These are phyloP conservation scores for Nasturtium officinale DNA, from an alignment of 345 rosid genomes.

Conservation along the genomic window DNA sequence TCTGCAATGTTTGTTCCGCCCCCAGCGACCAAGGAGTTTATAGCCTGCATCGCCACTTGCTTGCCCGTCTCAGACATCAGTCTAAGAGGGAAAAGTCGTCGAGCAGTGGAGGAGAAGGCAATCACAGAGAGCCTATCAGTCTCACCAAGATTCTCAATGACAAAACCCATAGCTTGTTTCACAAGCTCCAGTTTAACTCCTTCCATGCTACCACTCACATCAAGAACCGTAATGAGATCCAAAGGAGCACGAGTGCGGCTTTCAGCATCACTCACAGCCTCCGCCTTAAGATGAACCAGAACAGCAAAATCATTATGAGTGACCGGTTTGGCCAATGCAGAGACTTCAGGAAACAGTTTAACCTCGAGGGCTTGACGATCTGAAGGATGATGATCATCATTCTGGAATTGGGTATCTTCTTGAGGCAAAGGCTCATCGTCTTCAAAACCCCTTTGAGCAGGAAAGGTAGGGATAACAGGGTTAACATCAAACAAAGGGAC, in stretches of 20 bases:
- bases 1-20: conserved; percentile 95
- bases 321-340: conserved; percentile 51
- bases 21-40: conserved; percentile 66
- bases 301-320: conserved; percentile 65
- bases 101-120: conserved; percentile 80
- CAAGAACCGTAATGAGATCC: conserved; percentile 90
- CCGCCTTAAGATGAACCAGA: conserved; percentile 84
- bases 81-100: conserved; percentile 73
- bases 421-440: conserved; percentile 72
- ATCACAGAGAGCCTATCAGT: conserved; percentile 86
- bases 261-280: conserved; percentile 42
- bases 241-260: conserved; percentile 65
- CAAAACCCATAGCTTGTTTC: conserved; percentile 86
- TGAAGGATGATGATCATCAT: conserved; percentile 45
- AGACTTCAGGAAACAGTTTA: conserved; percentile 41
- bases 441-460: conserved; percentile 59
- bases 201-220: conserved; percentile 95
- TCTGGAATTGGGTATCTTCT: conserved; percentile 7
- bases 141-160: conserved; percentile 88
- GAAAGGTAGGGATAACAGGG: conserved; percentile 47
- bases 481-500: conserved; percentile 35
- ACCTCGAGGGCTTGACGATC: conserved; percentile 33
- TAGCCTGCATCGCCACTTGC: conserved; percentile 72
- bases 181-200: conserved; percentile 78
- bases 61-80: conserved; percentile 73